Percentiles rank a stretch among this genome's conserved stretches.
Conservation (phyloP, 148 eudicot genomes). For the Amaranthus hypochondriacus region DNA sequence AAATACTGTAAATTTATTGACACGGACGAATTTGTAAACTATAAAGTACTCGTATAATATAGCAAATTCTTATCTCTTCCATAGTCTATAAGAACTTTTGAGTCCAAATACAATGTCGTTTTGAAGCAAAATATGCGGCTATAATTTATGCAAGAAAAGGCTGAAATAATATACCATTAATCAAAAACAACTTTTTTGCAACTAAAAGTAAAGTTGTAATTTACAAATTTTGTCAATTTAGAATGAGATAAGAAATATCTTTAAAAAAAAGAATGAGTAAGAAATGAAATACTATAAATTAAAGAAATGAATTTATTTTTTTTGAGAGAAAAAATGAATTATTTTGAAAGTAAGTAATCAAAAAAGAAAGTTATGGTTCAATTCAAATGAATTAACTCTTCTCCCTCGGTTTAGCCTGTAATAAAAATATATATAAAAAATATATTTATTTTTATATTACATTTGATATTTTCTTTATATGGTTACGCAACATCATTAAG, state of each 20-base stretch:
- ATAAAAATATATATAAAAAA: no score
- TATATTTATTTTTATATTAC: no score
- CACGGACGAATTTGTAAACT: no score
- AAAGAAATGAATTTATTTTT: no score
- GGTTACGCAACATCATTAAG: no score
- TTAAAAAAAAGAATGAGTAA: not conserved
- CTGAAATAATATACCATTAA: not conserved
- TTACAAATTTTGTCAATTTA: constrained; percentile 1
- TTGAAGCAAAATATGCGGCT: constrained; percentile 19
- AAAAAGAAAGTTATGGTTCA: no score
- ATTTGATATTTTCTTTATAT: no score
- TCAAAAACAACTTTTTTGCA: constrained; percentile 23
- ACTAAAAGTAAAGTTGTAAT: constrained; percentile 21
- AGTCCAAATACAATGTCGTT: constrained; percentile 1
- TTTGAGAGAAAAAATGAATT: no score
- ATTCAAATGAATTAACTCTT: no score
- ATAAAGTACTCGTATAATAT: no score
- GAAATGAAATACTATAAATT: not conserved
- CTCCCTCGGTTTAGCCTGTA: not conserved
- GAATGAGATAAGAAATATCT: not conserved
- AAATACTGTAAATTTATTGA: no score
- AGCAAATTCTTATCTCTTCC: not conserved
- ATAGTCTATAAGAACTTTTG: not conserved
- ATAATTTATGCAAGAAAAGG: constrained; percentile 9
- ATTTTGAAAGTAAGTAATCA: no score